These are phyloP conservation scores for Emericellopsis atlantica DNA, from an alignment of 2,329 filamentous ascomycete genomes.

Conservation along the genomic window DNA sequence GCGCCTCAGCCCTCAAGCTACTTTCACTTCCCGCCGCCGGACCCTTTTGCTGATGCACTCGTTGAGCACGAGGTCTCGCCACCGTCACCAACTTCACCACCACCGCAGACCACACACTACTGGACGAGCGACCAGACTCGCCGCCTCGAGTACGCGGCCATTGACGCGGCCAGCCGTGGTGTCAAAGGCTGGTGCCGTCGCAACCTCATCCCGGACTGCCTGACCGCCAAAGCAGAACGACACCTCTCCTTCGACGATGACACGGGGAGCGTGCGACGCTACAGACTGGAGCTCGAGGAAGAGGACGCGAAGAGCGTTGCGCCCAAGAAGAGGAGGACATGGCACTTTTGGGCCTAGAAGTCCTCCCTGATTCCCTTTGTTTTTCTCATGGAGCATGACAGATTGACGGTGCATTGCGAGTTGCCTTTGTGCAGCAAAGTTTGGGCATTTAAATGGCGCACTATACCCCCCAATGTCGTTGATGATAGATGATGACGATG, in stretches of 20 bases:
- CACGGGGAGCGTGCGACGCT: constrained; percentile 48
- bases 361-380: not conserved
- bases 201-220: constrained; percentile 46
- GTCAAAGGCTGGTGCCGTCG: constrained; percentile 47
- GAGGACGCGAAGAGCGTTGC: constrained; percentile 13
- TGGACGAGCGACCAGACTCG: constrained; percentile 54
- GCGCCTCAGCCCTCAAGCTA: constrained; percentile 22
- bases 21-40: constrained; percentile 36
- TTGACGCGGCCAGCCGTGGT: constrained; percentile 47
- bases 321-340: not conserved
- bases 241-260: constrained; percentile 48
- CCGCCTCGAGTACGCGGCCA: constrained; percentile 52
- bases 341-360: constrained; percentile 1
- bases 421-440: not conserved
- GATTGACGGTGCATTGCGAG: not conserved
- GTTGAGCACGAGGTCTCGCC: constrained; percentile 5
- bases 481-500: too few species aligned
- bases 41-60: constrained; percentile 12
- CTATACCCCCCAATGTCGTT: not conserved
- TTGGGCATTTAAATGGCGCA: not conserved
- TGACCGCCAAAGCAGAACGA: constrained; percentile 31
- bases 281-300: constrained; percentile 44
- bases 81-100: constrained; percentile 15
- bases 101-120: constrained; percentile 49
- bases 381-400: not conserved